Percentiles rank a stretch among this genome's conserved stretches.
phyloP scores from a whole-genome alignment of 225 moss, liverwort and hornwort species.

The Polytrichum commune region DNA sequence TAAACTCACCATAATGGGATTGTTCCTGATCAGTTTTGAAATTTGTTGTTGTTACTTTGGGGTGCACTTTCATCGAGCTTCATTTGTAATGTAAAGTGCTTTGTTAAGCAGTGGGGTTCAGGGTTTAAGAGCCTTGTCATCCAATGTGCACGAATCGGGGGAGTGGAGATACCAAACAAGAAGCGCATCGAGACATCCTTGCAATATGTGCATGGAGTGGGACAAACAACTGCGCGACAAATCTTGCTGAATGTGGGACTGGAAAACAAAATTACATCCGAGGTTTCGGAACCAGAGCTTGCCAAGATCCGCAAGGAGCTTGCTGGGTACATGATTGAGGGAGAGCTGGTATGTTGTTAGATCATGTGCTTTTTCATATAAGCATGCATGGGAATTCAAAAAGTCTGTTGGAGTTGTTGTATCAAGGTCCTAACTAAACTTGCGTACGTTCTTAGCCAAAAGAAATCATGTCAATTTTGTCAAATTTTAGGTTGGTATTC shows the following conservation, averaged over 20 bases:
- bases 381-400: not conserved
- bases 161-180: conserved; percentile 74
- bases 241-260: conserved; percentile 61
- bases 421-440: too few species aligned
- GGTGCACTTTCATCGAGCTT: too few species aligned
- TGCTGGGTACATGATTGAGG: conserved; percentile 66
- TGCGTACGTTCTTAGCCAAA: too few species aligned
- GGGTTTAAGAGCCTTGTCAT: conserved; percentile 36
- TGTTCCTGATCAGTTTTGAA: too few species aligned
- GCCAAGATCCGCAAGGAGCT: conserved; percentile 69
- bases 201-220: conserved; percentile 77
- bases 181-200: conserved; percentile 79
- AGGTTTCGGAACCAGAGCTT: conserved; percentile 64
- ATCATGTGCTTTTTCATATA: not conserved
- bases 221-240: conserved; percentile 67
- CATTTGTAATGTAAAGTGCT: too few species aligned
- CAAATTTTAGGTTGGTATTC: not conserved
- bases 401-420: not conserved
- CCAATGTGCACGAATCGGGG: conserved; percentile 79
- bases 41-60: too few species aligned
- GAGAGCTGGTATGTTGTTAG: conserved; percentile 48
- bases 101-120: conserved; percentile 13
- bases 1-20: too few species aligned
- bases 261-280: conserved; percentile 70
- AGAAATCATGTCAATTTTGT: not conserved